A percentile compares a stretch with the other conserved stretches of the same genome.
Evolutionary conservation across 306 rosid species (phyloP).

Genomic region (Ziziphus jujuba): DNA sequence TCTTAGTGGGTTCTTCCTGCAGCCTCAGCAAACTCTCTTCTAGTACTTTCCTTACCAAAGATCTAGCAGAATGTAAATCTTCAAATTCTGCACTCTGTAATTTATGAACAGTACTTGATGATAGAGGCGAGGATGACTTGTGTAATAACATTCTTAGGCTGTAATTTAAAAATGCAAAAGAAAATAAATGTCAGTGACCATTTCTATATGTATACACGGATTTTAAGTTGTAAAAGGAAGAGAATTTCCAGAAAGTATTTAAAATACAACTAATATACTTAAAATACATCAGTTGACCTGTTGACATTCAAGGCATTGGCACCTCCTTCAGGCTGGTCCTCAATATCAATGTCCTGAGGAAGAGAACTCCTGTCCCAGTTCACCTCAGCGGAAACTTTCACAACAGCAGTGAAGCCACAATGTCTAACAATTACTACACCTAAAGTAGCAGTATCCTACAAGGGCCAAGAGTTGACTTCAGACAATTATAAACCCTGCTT

Average conservation of each 20-base stretch:
- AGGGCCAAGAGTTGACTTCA: conserved; percentile 28
- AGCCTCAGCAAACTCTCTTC: conserved; percentile 75
- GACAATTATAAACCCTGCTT: conserved; percentile 10
- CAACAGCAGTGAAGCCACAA: conserved; percentile 95
- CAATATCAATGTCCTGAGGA: conserved; percentile 76
- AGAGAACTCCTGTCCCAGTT: conserved; percentile 52
- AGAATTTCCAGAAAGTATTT: not conserved
- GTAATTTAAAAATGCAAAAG: conserved; percentile 29
- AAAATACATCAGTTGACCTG: conserved; percentile 51
- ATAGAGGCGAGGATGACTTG: conserved; percentile 58
- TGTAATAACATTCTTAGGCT: conserved; percentile 90
- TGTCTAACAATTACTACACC: conserved; percentile 83
- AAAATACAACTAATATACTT: not conserved
- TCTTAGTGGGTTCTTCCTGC: conserved; percentile 60
- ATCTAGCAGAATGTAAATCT: conserved; percentile 43
- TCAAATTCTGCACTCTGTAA: conserved; percentile 54
- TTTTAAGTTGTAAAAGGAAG: conserved; percentile 7
- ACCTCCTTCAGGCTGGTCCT: conserved; percentile 97
- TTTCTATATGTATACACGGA: conserved; percentile 4
- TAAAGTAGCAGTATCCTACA: conserved; percentile 85
- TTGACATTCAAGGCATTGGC: conserved; percentile 89
- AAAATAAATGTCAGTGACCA: conserved; percentile 28
- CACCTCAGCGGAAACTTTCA: conserved; percentile 64
- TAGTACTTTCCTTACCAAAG: conserved; percentile 63
- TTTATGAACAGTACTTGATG: conserved; percentile 47